Evolutionary conservation across 2,329 filamentous ascomycete species (phyloP), one percentile per base, ranked within the genome.

Genomic region (Ophiobolus disseminans): DNA sequence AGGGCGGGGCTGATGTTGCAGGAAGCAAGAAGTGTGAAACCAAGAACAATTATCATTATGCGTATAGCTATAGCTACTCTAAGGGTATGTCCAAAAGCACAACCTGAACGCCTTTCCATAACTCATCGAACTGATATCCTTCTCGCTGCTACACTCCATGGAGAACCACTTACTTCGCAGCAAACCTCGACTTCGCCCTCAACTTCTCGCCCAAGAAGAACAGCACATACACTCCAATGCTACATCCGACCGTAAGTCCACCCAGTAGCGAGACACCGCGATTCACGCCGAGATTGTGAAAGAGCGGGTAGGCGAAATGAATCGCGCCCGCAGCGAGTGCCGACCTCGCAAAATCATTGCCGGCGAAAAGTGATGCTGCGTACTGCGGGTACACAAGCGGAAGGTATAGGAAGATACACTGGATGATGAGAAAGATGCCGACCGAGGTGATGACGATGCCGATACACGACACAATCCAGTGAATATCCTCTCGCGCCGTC

Each of bases 381-480:
- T 69, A 72, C 46, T 69, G 82, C 81, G 14, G 86, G 60, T 82
- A 87, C 2, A 79, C 76, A 35, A 89, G 83, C 40, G 88, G 81
- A 2, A 89, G 75, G 56, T 90, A 90, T 2, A 83, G 80, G 45
- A 82, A 80, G 1, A 82, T 71, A 1, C 78, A 76, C 75, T 85
- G 82, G 35, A 73, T 69, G 32, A 70, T 66, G 2, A 71, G 50
- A 43, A 72, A 69, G 51, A 70, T 76, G 55, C 75, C 76, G 4
- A 73, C 56, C 0, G 81, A 81, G 1, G 83, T 75, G 1, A 84
- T 62, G 2, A 68, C 66, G 0, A 80, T 82, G 2, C 82, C 83
- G 7, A 84, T 58, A 54, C 82, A 76, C 1, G 81, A 80, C 1
- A 77, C 80, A 20, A 85, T 79, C 81, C 82, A 86, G 47, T 84